Evolutionary conservation across 495 filamentous ascomycete species (phyloP).

Genomic region (Evernia prunastri): DNA sequence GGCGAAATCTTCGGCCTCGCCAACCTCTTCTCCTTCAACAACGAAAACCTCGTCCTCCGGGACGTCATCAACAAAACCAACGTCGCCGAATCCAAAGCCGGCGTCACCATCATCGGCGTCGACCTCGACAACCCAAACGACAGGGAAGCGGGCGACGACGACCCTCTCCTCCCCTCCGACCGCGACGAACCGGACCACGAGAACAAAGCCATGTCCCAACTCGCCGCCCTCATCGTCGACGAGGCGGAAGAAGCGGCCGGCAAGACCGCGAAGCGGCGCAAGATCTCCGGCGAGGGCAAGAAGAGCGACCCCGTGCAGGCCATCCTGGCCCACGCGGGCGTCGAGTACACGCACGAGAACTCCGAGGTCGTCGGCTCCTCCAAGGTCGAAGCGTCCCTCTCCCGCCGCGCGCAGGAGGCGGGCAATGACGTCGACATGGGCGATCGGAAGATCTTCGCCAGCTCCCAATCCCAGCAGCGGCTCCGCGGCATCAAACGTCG

Average conservation of each 20-base stretch:
- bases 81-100: constrained; percentile 83
- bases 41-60: constrained; percentile 70
- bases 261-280: constrained; percentile 30
- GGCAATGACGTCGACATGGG: constrained; percentile 43
- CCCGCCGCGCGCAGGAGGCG: constrained; percentile 63
- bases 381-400: constrained; percentile 73
- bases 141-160: constrained; percentile 46
- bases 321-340: constrained; percentile 81
- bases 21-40: constrained; percentile 82
- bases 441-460: constrained; percentile 46
- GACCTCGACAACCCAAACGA: constrained; percentile 49
- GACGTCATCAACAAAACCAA: constrained; percentile 98
- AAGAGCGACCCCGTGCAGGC: constrained; percentile 76
- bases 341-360: constrained; percentile 95
- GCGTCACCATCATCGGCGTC: constrained; percentile 69
- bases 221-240: constrained; percentile 60
- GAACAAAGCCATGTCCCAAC: constrained; percentile 66
- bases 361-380: constrained; percentile 90
- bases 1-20: constrained; percentile 90
- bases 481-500: constrained; percentile 14
- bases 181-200: constrained; percentile 45
- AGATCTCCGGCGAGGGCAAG: constrained; percentile 24
- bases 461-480: constrained; percentile 30
- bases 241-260: constrained; percentile 31
- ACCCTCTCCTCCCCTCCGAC: constrained; percentile 41